Conservation (phyloP, 75 land plant genomes). For the Selaginella tamariscina region DNA sequence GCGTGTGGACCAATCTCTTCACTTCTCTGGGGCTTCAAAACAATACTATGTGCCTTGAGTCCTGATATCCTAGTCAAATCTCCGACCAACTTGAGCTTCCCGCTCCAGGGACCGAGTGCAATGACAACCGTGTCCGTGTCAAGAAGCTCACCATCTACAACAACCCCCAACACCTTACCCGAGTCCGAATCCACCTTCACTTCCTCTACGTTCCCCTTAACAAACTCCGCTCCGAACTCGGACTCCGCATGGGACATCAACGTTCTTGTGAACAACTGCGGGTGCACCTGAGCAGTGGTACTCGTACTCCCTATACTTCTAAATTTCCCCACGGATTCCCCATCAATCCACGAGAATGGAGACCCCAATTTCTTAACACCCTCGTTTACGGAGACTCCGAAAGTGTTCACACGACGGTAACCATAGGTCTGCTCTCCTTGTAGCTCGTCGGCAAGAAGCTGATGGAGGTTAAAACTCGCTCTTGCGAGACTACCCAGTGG, state of each 20-base stretch:
- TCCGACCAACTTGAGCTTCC: conserved; percentile 26
- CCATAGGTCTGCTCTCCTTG: neutral
- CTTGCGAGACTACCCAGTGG: conserved; percentile 2
- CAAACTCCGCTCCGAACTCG: conserved; percentile 38
- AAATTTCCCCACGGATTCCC: neutral
- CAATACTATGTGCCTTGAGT: conserved; percentile 85
- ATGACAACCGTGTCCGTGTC: conserved; percentile 57
- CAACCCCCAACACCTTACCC: conserved; percentile 26
- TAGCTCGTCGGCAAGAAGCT: conserved; percentile 2
- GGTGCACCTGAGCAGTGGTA: conserved; percentile 90
- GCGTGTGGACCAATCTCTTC: conserved; percentile 64
- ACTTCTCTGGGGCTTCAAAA: conserved; percentile 43
- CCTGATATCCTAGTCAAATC: conserved; percentile 47
- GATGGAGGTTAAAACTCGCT: conserved; percentile 3
- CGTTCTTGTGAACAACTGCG: conserved; percentile 51
- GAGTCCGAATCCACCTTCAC: conserved; percentile 31
- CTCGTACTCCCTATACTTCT: conserved; percentile 39
- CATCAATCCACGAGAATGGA: neutral
- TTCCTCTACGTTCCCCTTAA: conserved; percentile 46
- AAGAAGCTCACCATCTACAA: conserved; percentile 30
- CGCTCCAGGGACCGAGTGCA: conserved; percentile 83
- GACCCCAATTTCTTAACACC: neutral
- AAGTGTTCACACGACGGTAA: neutral
- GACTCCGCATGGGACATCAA: conserved; percentile 39
- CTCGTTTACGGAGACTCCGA: conserved; percentile 1